Evolutionary conservation across 2,329 filamentous ascomycete species (phyloP).

Genomic region (Bisporella sp.): DNA sequence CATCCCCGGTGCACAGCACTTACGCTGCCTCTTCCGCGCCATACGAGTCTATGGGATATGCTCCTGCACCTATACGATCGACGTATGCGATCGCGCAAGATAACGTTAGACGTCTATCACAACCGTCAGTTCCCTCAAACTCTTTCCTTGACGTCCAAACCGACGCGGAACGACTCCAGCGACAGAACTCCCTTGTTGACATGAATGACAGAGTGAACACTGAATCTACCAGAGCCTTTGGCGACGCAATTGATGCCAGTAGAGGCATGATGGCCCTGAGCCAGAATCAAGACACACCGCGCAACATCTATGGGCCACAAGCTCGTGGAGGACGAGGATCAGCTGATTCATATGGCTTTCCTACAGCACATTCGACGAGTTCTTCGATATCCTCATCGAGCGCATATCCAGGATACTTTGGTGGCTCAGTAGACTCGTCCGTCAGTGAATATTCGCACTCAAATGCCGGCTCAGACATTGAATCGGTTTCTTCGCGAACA

Average conservation of each 20-base stretch:
- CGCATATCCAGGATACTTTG: conserved; percentile 78
- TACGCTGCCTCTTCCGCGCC: conserved; percentile 42
- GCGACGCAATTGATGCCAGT: conserved; percentile 85
- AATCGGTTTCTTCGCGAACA: conserved; percentile 73
- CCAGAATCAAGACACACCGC: conserved; percentile 81
- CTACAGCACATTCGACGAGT: conserved; percentile 72
- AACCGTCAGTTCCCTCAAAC: conserved; percentile 66
- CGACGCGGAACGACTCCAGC: conserved; percentile 31
- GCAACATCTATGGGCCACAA: conserved; percentile 75
- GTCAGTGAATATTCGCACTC: conserved; percentile 77
- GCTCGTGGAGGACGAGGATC: conserved; percentile 58
- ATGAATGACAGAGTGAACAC: conserved; percentile 51
- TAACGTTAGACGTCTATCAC: conserved; percentile 63
- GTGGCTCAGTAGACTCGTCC: conserved; percentile 74
- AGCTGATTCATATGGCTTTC: conserved; percentile 85
- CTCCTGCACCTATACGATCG: conserved; percentile 55
- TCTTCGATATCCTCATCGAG: conserved; percentile 86
- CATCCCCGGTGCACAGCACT: conserved; percentile 34
- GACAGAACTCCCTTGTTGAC: conserved; percentile 60
- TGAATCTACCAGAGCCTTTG: conserved; percentile 61
- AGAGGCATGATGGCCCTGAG: conserved; percentile 94
- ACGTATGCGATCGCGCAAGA: conserved; percentile 47
- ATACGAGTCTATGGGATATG: conserved; percentile 74
- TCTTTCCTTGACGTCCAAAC: conserved; percentile 33
- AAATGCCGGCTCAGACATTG: conserved; percentile 79